phyloP scores from a whole-genome alignment of 163 green algal genomes.

The Coccomyxa subellipsoidea region DNA sequence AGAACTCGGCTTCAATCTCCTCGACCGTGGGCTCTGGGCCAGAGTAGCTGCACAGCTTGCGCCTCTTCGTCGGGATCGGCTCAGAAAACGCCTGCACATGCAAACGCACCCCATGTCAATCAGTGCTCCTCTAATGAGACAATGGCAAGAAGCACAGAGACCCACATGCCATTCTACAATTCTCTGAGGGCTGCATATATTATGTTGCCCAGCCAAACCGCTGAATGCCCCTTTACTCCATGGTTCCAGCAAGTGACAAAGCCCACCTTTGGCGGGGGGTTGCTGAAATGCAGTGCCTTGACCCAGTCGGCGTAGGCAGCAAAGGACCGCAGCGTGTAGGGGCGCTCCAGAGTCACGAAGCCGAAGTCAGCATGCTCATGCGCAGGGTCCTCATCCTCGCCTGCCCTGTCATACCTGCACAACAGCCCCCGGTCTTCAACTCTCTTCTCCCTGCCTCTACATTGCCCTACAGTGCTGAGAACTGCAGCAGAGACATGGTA shows the following conservation, averaged over 20 bases:
- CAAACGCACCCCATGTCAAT: not conserved
- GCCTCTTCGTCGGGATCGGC: conserved; percentile 5
- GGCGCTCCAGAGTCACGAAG: conserved; percentile 39
- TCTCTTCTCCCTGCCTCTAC: not conserved
- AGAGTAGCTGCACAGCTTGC: conserved; percentile 4
- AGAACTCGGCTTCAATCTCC: conserved; percentile 89
- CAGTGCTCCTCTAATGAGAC: not conserved
- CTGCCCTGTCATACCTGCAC: not conserved
- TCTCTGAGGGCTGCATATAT: no score
- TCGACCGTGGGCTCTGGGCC: conserved; percentile 52
- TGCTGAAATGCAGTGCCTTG: conserved; percentile 54
- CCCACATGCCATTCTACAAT: no score
- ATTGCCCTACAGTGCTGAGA: no score
- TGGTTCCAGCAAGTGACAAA: no score
- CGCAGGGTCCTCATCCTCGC: conserved; percentile 8
- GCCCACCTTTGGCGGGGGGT: conserved; percentile 7
- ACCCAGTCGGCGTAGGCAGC: conserved; percentile 67
- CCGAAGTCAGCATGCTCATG: conserved; percentile 39
- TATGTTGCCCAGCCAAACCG: no score
- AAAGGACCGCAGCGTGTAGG: conserved; percentile 73
- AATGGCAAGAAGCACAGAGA: not conserved
- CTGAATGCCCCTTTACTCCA: no score
- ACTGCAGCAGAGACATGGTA: no score
- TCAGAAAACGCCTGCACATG: not conserved
- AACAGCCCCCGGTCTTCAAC: not conserved